Evolutionary conservation across 2,329 filamentous ascomycete species (phyloP).

Genomic region (Penicillium polonicum): DNA sequence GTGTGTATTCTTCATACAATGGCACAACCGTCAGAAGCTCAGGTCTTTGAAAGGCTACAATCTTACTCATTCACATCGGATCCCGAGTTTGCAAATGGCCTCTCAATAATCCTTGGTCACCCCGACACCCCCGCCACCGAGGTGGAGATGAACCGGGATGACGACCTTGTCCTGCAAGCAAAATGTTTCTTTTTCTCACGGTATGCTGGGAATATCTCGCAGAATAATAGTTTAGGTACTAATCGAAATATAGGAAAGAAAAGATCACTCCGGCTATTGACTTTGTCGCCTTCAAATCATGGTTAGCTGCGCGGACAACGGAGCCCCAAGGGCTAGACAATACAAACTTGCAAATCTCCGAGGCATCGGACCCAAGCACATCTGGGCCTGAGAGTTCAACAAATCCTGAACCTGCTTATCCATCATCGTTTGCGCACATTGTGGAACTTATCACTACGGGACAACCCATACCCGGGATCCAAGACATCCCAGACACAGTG

Average conservation of each 20-base stretch:
- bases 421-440: constrained; percentile 79
- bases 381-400: constrained; percentile 6
- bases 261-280: constrained; percentile 53
- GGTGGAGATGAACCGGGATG: constrained; percentile 38
- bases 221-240: neutral
- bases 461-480: constrained; percentile 81
- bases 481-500: constrained; percentile 78
- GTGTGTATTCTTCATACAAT: constrained; percentile 10
- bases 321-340: neutral
- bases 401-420: constrained; percentile 61
- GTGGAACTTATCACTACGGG: constrained; percentile 80
- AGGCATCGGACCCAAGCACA: constrained; percentile 9
- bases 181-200: constrained; percentile 51
- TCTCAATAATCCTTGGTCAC: constrained; percentile 48
- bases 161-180: constrained; percentile 46
- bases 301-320: constrained; percentile 45
- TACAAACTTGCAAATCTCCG: neutral
- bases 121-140: constrained; percentile 39
- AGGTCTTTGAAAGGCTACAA: constrained; percentile 34
- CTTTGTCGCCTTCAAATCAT: constrained; percentile 66
- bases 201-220: constrained; percentile 25
- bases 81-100: constrained; percentile 48
- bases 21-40: constrained; percentile 11
- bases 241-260: constrained; percentile 34
- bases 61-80: constrained; percentile 45